phyloP scores from a whole-genome alignment of 352 stramenopile genomes.

The Phytopythium helicoides region DNA sequence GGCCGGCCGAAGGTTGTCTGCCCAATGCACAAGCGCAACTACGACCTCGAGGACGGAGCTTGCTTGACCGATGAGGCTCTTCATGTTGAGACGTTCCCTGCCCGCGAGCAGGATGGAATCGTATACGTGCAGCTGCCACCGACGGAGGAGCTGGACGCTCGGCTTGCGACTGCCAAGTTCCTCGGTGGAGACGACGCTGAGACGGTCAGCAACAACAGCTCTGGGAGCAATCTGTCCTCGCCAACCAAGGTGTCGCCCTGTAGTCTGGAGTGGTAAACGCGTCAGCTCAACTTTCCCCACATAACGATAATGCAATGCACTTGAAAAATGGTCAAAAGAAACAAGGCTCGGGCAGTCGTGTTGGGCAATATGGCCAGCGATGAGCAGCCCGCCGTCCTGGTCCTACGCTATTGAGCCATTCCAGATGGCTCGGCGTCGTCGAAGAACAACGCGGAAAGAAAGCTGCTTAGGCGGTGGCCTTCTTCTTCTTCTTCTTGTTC shows the following conservation, averaged over 20 bases:
- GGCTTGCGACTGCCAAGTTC: conserved; percentile 77
- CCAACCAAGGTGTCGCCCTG: conserved; percentile 2
- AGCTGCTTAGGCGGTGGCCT: conserved; percentile 26
- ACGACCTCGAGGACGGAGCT: conserved; percentile 69
- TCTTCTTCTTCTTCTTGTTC: conserved; percentile 95
- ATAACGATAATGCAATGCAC: too few relatives aligned
- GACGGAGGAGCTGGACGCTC: conserved; percentile 71
- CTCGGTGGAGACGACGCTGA: conserved; percentile 11
- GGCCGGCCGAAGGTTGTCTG: conserved; percentile 88
- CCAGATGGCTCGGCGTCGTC: too few relatives aligned
- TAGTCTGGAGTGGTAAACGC: conserved; percentile 21
- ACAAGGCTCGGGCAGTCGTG: too few relatives aligned
- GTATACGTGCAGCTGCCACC: conserved; percentile 84
- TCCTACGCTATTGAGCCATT: too few relatives aligned
- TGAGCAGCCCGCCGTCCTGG: too few relatives aligned
- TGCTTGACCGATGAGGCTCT: conserved; percentile 71
- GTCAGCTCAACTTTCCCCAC: too few relatives aligned
- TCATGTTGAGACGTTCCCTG: conserved; percentile 81
- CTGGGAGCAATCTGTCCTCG: too few relatives aligned
- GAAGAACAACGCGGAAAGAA: not conserved
- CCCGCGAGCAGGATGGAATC: conserved; percentile 68
- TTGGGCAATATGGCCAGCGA: too few relatives aligned
- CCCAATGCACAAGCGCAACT: conserved; percentile 92
- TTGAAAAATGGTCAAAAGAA: too few relatives aligned
- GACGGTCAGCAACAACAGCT: too few relatives aligned